phyloP scores from a whole-genome alignment of 2,329 filamentous ascomycete genomes.

The Ceratocystis albifundus region DNA sequence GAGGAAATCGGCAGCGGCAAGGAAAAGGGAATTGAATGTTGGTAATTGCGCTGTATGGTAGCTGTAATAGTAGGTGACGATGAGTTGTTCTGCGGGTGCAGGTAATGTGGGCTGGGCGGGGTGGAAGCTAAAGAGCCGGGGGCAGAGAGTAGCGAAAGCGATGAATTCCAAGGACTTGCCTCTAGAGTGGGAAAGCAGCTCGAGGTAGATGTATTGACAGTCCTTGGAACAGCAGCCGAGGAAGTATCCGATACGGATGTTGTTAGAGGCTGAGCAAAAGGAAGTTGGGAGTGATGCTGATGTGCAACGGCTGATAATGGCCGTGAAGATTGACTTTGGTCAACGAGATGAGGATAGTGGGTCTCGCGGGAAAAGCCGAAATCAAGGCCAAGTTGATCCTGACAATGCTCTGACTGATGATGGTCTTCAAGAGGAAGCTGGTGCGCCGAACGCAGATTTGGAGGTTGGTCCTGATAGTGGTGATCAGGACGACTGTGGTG shows the following conservation, averaged over 20 bases:
- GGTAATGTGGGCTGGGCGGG: neutral
- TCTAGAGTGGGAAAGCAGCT: slow-evolving; percentile 18
- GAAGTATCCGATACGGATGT: neutral
- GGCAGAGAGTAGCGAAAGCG: slow-evolving; percentile 10
- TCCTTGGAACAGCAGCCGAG: neutral
- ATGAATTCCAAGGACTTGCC: slow-evolving; percentile 11
- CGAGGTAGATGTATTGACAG: neutral
- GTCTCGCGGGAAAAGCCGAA: neutral
- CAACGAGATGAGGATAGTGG: slow-evolving; percentile 7
- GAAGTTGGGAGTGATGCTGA: slow-evolving; percentile 9
- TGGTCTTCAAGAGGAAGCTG: slow-evolving; percentile 24
- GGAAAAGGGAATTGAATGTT: slow-evolving; percentile 10
- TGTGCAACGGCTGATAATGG: neutral
- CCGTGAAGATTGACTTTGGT: neutral
- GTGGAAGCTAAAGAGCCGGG: slow-evolving; percentile 12
- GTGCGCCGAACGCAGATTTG: slow-evolving; percentile 20
- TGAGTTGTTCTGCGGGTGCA: slow-evolving; percentile 14
- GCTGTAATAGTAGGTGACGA: slow-evolving; percentile 8
- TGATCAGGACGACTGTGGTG: slow-evolving; percentile 25
- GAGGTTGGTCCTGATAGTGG: slow-evolving; percentile 19
- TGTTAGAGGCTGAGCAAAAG: neutral
- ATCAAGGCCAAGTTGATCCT: neutral
- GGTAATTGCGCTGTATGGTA: neutral
- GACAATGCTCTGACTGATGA: slow-evolving; percentile 24
- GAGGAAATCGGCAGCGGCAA: slow-evolving; percentile 18